phyloP scores from a whole-genome alignment of 2,329 filamentous ascomycete species.

The Paecilomyces formosus region DNA sequence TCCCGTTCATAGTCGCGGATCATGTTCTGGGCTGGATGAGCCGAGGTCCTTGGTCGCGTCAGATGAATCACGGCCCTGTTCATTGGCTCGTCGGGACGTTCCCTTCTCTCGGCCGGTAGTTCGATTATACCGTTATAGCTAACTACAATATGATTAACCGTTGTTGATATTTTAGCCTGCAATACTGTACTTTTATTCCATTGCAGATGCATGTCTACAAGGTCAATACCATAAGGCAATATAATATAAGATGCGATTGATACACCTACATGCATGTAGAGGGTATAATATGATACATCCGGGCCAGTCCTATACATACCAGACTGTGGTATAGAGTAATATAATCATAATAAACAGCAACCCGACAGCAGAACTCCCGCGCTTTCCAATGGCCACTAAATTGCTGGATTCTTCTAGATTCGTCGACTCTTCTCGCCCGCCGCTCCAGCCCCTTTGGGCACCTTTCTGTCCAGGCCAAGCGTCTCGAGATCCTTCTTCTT shows the following conservation, averaged over 20 bases:
- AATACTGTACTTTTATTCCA: too few relatives aligned
- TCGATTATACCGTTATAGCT: too few relatives aligned
- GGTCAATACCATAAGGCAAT: not conserved
- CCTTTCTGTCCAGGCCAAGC: constrained; percentile 67
- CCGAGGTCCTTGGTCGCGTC: not conserved
- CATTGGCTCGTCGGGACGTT: not conserved
- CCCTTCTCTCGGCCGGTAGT: not conserved
- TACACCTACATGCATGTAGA: too few relatives aligned
- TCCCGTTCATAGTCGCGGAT: too few relatives aligned
- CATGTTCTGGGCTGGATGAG: not conserved
- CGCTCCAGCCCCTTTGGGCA: constrained; percentile 53
- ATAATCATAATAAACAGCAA: not conserved
- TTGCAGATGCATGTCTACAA: not conserved
- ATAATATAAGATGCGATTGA: not conserved
- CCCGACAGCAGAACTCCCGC: not conserved
- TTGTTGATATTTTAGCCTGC: too few relatives aligned
- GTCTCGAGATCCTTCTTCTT: constrained; percentile 85
- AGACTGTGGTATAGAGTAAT: not conserved
- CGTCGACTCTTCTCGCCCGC: constrained; percentile 33
- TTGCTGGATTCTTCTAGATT: constrained; percentile 6
- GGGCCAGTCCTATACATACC: not conserved
- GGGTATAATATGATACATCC: too few relatives aligned
- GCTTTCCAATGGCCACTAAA: not conserved
- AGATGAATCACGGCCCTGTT: not conserved
- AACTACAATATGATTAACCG: too few relatives aligned